Base-by-base conservation (phyloP, 2,329 filamentous ascomycete genomes). In the Diplodia scrobiculata region DNA sequence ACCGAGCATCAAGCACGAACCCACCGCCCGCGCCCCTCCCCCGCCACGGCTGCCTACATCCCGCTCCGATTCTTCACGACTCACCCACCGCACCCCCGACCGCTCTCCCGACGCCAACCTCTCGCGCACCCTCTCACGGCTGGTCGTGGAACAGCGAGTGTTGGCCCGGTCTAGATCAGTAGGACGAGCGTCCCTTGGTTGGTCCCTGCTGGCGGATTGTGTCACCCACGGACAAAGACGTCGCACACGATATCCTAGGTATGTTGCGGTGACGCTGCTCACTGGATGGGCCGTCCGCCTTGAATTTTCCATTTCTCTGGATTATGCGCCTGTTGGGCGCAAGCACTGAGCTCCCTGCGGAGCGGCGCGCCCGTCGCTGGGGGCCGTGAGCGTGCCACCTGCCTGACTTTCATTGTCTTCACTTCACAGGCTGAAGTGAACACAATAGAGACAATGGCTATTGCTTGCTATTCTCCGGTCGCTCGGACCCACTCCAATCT, bases 371-470 rank as follows among this genome's bases (percentile, higher is more conserved):
- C 55, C 29, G 29, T 32, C 45, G 48, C 48, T 48, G 21, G 38
- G 60, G 29, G 21, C 60, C 34, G 47, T 29, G 48, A 41, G 47
- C 4, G 48, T 41, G 60, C 50, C 5, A 38, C 60, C 47, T 14
- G 59, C n/a, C 58, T 51, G 29, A 25, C 60, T 32, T 55, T 65
- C 50, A 65, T 65, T 65, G 63, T 65, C 38, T 50, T 65, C 50
- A 36, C 63, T 65, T 64, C 19, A n/a, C 25, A 25, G 25, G 27
- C 52, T 21, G 29, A 38, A 54, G 63, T 58, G 48, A 63, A 63
- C 65, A 62, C 58, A 63, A 63, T 66, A 54, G 58, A 66, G 48
- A 66, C 65, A 63, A 66, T 66, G 50, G 65, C 65, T 66, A 51
- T 14, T 51, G 55, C 59, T 63, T 52, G 59, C 45, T 14, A 41